Percentiles rank a stretch among this genome's conserved stretches.
These are phyloP conservation scores for Albatrellus sp. DNA, from an alignment of 1,284 basidiomycete species.

Conservation along the genomic window DNA sequence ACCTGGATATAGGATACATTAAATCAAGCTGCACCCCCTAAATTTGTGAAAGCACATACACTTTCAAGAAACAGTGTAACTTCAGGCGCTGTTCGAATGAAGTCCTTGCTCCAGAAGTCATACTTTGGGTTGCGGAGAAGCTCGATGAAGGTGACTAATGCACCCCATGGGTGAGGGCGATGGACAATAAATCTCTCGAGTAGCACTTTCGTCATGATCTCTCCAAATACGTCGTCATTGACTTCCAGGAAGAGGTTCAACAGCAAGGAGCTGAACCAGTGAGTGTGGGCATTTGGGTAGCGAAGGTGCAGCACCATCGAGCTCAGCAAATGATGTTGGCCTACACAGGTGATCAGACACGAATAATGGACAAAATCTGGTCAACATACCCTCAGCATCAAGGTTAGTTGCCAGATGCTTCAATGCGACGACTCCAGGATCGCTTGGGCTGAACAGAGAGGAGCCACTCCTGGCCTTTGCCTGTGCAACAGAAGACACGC, in stretches of 20 bases:
- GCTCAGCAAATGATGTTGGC: constrained; percentile 87
- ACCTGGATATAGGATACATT: constrained; percentile 30
- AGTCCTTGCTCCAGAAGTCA: constrained; percentile 79
- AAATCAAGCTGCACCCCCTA: constrained; percentile 2
- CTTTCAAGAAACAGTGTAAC: constrained; percentile 71
- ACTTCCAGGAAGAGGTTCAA: constrained; percentile 78
- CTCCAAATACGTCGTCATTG: constrained; percentile 68
- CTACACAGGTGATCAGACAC: constrained; percentile 24
- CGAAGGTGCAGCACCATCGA: constrained; percentile 89
- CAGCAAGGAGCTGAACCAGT: constrained; percentile 88
- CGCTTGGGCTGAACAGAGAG: constrained; percentile 66
- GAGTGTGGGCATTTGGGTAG: constrained; percentile 93
- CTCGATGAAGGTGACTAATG: constrained; percentile 89
- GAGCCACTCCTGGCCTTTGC: constrained; percentile 72
- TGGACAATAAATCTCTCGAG: constrained; percentile 90
- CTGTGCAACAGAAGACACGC: constrained; percentile 79
- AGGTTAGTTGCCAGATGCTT: constrained; percentile 74
- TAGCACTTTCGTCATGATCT: constrained; percentile 85
- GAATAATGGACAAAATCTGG: background rate
- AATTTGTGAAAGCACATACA: constrained; percentile 31
- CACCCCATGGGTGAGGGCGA: constrained; percentile 96
- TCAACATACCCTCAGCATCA: constrained; percentile 71
- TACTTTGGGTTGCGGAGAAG: constrained; percentile 75
- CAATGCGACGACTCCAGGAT: constrained; percentile 74
- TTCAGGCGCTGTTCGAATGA: constrained; percentile 69